Evolutionary conservation across 345 rosid genomes (phyloP), one percentile per base, ranked within the genome.

Genomic region (Arabis alpina): DNA sequence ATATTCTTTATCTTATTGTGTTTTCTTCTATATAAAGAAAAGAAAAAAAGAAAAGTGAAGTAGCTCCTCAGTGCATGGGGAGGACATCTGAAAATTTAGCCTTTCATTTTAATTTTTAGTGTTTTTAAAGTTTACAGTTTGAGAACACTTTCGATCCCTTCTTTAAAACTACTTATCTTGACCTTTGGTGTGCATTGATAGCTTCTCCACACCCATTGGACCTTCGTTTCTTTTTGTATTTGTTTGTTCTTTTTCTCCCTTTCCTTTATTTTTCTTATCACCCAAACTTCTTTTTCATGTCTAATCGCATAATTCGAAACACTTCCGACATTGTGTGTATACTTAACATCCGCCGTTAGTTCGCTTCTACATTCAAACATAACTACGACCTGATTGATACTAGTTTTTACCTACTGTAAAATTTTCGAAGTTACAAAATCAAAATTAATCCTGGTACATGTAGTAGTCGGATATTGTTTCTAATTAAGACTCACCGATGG

Each of bases 41-140:
- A 19, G 9, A 19, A 63, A 13, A 0, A 10, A 42, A 50, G 32
- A 59, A 78, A 76, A 75, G 80, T 66, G 61, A 76, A 70, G 74
- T 79, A 79, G 77, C 80, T 83, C 78, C 79, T 77, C 65, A 65
- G 58, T 80, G 77, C 83, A 81, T 72, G 84, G 84, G 79, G 82
- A 76, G 73, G 79, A 25, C 79, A 74, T 70, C 43, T 77, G 49
- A 69, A 62, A 41, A 2, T 45, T 43, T 47, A 2, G 6, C 50
- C 12, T 58, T 74, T 51, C 10, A 10, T 16, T 65, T 49, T 0
- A 15, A 2, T 73, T 57, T n/a, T 50, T 19, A 54, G 12, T 53
- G 19, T 37, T 39, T 39, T 36, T 54, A 6, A 61, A 55, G 66
- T 61, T 54, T 54, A 6, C 54, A 48, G 70, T 61, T 54, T 54